A percentile compares a stretch with the other conserved stretches of the same genome.
Conservation (phyloP, 306 rosid genomes). For the Acacia acuminata region DNA sequence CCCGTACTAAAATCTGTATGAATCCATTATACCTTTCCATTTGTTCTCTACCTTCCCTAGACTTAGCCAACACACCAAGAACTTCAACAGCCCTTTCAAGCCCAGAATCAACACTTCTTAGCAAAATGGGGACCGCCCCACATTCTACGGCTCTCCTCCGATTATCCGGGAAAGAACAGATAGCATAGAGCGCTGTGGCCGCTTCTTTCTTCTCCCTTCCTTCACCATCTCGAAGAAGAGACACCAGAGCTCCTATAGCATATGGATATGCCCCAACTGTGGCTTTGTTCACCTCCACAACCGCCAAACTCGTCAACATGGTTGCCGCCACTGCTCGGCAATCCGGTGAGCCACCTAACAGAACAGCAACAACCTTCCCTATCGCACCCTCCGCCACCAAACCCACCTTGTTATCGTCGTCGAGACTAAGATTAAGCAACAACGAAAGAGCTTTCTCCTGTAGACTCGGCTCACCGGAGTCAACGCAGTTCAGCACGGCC, state of each 20-base stretch:
- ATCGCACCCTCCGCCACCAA: constrained; percentile 82
- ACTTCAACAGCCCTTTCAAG: constrained; percentile 79
- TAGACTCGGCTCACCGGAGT: constrained; percentile 41
- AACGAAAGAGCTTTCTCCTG: constrained; percentile 70
- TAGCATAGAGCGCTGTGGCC: constrained; percentile 78
- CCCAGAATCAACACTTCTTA: constrained; percentile 60
- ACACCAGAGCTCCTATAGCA: constrained; percentile 56
- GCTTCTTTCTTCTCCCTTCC: constrained; percentile 75
- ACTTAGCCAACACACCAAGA: constrained; percentile 66
- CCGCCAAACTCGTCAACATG: constrained; percentile 75
- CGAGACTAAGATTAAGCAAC: constrained; percentile 63
- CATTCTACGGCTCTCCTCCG: constrained; percentile 68
- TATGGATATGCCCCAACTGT: constrained; percentile 70
- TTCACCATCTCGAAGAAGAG: constrained; percentile 57
- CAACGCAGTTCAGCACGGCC: constrained; percentile 59
- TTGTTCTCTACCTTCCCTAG: constrained; percentile 71
- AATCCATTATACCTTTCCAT: constrained; percentile 60
- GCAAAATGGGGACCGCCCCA: constrained; percentile 70
- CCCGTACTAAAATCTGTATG: constrained; percentile 53
- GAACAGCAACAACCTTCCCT: constrained; percentile 46
- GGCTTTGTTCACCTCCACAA: constrained; percentile 76
- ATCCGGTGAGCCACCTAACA: constrained; percentile 48
- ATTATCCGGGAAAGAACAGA: constrained; percentile 69
- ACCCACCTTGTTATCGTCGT: constrained; percentile 85
- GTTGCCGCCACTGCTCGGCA: constrained; percentile 84